Base-by-base conservation (phyloP, 805 yeast genomes). In the Saccharomycopsis sp. region DNA sequence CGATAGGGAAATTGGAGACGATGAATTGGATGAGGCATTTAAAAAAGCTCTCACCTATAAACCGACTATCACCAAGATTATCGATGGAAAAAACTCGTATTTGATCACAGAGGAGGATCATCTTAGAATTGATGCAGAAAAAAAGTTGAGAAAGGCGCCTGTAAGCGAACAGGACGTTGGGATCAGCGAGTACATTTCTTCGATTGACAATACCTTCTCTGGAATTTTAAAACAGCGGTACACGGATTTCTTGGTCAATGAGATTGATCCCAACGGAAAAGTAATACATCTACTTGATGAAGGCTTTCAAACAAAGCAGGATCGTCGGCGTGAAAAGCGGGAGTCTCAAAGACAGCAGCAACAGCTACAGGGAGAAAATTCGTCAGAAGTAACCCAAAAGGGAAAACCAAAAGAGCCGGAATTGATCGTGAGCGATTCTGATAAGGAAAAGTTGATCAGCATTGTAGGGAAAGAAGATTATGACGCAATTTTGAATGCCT, bases 231-330 rank as follows among this genome's bases (percentile, higher is more conserved):
- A 94, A 70, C 96, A 89, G 67, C 76, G 97, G 61, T 91, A 91
- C 71, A 85, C 96, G 12, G 99, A 94, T 69, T 94, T 94, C 69
- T 78, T 89, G 67, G 99, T 94, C 51, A 89, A 91, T 70, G 99
- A 94, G 70, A 86, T 94, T 57, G 86, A 78, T 60, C 64, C 72
- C 34, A 72, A 80, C 21, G 95, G 89, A 0, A 71, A 80, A 1
- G 96, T 91, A 1, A 79, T 91, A 12, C 91, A 85, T 68, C 75
- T 94, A 61, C 68, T 73, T 8, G 97, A 91, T 66, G 80, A 82
- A 56, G 97, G 97, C 2, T 73, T 86, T 50, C 75, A 77, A 52
- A 70, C 75, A 56, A 77, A 76, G 65, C 67, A 70, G 62, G 81
- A 74, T 64, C 72, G 71, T 62, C 69, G 71, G 66, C 73, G 67